Conservation (phyloP, 208 protist species). For the Leishmania major region DNA sequence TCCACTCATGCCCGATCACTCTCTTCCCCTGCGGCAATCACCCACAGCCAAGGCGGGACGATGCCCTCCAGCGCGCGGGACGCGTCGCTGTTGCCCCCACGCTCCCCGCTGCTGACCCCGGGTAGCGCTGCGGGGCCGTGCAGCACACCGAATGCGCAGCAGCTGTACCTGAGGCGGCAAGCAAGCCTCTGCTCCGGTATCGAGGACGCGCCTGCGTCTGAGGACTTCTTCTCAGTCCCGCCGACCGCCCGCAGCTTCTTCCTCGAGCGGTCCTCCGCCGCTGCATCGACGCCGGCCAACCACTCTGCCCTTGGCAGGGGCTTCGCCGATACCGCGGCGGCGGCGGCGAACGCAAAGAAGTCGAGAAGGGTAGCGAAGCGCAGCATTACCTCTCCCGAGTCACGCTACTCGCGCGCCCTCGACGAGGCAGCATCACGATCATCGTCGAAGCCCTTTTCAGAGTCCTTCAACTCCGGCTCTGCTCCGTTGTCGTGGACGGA, state of each 20-base stretch:
- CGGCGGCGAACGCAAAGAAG: neutral
- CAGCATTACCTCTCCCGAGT: neutral
- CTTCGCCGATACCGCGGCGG: neutral
- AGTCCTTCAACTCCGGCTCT: constrained; percentile 1
- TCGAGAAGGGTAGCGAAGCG: neutral
- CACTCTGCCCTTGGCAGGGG: neutral
- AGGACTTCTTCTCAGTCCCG: constrained; percentile 21
- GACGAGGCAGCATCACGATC: neutral
- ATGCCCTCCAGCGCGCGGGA: neutral
- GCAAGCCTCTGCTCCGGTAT: neutral
- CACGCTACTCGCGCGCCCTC: neutral
- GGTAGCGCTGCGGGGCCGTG: neutral
- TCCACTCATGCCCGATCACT: neutral
- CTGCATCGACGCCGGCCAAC: constrained; percentile 6
- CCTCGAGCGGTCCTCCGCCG: constrained; percentile 12
- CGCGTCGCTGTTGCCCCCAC: constrained; percentile 3
- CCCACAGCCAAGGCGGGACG: neutral
- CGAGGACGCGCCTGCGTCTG: constrained; percentile 8
- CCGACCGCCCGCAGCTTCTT: constrained; percentile 12
- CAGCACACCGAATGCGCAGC: constrained; percentile 8
- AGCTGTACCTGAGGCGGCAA: constrained; percentile 5
- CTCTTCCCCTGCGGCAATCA: neutral
- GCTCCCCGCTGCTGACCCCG: constrained; percentile 6
- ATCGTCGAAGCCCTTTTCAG: neutral
- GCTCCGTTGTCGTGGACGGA: constrained; percentile 8